Evolutionary conservation across 164 flowering plant genomes (phyloP).

Genomic region (Vitis rotundifolia): DNA sequence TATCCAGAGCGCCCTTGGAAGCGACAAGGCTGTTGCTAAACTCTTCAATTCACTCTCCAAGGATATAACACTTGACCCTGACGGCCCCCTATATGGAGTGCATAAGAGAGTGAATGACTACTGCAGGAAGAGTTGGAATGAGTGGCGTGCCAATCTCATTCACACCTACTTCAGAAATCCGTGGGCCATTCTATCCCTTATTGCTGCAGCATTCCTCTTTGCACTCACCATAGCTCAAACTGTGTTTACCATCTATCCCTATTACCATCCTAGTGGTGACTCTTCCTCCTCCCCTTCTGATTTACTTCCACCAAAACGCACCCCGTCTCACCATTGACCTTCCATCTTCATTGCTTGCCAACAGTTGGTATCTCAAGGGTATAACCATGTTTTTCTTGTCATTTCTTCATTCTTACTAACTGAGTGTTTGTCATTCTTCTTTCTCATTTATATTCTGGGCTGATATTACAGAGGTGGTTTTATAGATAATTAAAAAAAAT

Average conservation of each 20-base stretch:
- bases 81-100: slow-evolving; percentile 31
- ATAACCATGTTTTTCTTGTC: too few relatives aligned
- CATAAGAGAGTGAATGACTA: slow-evolving; percentile 35
- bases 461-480: too few relatives aligned
- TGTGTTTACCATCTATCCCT: slow-evolving; percentile 30
- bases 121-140: slow-evolving; percentile 45
- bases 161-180: slow-evolving; percentile 62
- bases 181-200: slow-evolving; percentile 52
- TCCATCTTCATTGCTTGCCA: too few relatives aligned
- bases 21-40: slow-evolving; percentile 55
- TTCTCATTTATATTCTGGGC: too few relatives aligned
- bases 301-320: slow-evolving; percentile 7
- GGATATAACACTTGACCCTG: slow-evolving; percentile 46
- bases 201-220: slow-evolving; percentile 49
- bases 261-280: slow-evolving; percentile 7
- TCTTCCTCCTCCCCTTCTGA: slow-evolving; percentile 14
- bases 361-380: too few relatives aligned
- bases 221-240: slow-evolving; percentile 50
- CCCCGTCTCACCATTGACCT: too few relatives aligned
- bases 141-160: slow-evolving; percentile 50
- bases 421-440: too few relatives aligned
- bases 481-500: too few relatives aligned
- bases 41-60: slow-evolving; percentile 51
- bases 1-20: slow-evolving; percentile 50
- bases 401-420: too few relatives aligned